Evolutionary conservation across 2,329 filamentous ascomycete species (phyloP), one percentile per base, ranked within the genome.

Genomic region (Sarocladiaceae sp.): DNA sequence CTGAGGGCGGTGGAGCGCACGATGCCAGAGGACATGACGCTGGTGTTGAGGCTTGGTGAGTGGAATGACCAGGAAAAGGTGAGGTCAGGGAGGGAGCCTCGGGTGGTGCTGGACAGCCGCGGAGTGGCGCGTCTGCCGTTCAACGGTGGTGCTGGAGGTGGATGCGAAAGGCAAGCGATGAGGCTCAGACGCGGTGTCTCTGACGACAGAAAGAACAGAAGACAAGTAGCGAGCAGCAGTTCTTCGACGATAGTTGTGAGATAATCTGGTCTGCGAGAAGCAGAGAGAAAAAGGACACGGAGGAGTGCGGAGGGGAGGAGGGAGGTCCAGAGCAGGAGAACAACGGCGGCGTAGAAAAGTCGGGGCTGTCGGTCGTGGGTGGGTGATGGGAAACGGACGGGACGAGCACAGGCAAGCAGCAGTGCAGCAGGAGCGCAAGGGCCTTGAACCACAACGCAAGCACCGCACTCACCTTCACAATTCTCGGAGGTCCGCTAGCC

Each of bases 1-100:
- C 79, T 74, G 52, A 82, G 77, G 66, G 79, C 80, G 58, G 79
- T 83, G 60, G 77, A 77, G 67, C 79, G 77, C 62, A 78, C 74
- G 57, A 77, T 65, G 60, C 64, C 71, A 53, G 75, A 68, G 47
- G 54, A 53, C 54, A 56, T 54, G 50, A 12, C 26, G 44, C 25
- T 15, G 29, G n/a, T n/a, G 17, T 39, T 40, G 26, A 13, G 31
- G 22, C 12, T 48, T 22, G 15, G 36, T 18, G 37, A 33, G 37
- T n/a, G n/a, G n/a, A n/a, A n/a, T n/a, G n/a, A 31, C 10, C 11
- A 31, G 20, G 20, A 20, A 20, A 23, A 42, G 35, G 35, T 29
- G 36, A 51, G 50, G 47, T 33, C 31, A 50, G 44, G 8, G 59
- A 60, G 57, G 18, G n/a, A 17, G 37, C 58, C 37, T 40, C 4